phyloP scores from a whole-genome alignment of 768 basidiomycete genomes.

The Gautieria morchelliformis region DNA sequence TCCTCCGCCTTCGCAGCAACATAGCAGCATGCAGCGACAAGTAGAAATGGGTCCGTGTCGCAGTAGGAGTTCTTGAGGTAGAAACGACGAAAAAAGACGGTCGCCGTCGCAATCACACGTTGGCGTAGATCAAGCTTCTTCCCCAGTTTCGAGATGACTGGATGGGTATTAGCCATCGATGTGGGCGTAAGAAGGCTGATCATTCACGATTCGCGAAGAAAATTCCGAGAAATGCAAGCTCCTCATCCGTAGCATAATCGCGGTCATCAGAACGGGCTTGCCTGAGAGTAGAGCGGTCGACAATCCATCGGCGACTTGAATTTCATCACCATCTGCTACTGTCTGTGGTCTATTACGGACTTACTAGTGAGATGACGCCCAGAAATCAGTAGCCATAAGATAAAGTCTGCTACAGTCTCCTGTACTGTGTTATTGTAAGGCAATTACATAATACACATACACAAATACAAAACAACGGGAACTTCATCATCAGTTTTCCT shows the following conservation, averaged over 20 bases:
- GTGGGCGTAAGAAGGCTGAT: neutral
- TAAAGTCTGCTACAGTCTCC: too few species aligned
- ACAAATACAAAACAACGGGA: too few species aligned
- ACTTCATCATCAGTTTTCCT: too few species aligned
- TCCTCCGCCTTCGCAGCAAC: conserved; percentile 98
- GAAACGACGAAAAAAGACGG: conserved; percentile 93
- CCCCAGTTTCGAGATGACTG: conserved; percentile 81
- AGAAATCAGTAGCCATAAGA: conserved; percentile 82
- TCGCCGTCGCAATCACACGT: conserved; percentile 87
- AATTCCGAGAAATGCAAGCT: conserved; percentile 72
- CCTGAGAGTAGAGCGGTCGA: conserved; percentile 67
- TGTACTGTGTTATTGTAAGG: too few species aligned
- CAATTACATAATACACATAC: too few species aligned
- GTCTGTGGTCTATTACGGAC: conserved; percentile 12
- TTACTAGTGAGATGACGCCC: conserved; percentile 86
- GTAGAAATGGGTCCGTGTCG: conserved; percentile 92
- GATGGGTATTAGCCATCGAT: neutral
- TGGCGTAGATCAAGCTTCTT: conserved; percentile 78
- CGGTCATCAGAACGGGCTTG: conserved; percentile 72
- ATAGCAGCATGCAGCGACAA: conserved; percentile 89
- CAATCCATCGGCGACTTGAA: conserved; percentile 82
- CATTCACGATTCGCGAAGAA: conserved; percentile 75
- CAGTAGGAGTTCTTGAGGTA: conserved; percentile 93
- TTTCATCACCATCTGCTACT: conserved; percentile 7
- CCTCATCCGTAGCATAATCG: conserved; percentile 68